Conservation (phyloP, 2,329 filamentous ascomycete genomes). For the Fusarium succisae region DNA sequence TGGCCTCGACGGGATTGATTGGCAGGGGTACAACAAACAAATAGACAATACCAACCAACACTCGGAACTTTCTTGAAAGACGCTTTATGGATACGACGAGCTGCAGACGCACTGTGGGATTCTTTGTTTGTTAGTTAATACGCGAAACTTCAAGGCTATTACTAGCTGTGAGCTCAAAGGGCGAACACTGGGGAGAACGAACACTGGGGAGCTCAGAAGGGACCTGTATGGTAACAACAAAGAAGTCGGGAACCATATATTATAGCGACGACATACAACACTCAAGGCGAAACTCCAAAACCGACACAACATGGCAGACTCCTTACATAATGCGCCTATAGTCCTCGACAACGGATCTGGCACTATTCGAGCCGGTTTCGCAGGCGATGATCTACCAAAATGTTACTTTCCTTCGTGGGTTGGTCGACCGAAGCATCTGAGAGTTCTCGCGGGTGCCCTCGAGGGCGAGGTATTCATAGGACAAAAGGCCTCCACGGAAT, state of each 20-base stretch:
- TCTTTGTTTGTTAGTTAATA: constrained; percentile 11
- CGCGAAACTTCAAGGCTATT: constrained; percentile 11
- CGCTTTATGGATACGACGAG: constrained; percentile 34
- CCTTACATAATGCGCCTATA: constrained; percentile 95
- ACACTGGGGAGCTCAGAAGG: constrained; percentile 33
- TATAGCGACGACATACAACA: constrained; percentile 19
- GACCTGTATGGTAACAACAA: constrained; percentile 24
- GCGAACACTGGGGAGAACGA: constrained; percentile 5
- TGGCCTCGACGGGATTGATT: constrained; percentile 15
- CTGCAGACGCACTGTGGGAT: constrained; percentile 12
- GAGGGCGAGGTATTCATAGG: constrained; percentile 99
- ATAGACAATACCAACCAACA: constrained; percentile 36
- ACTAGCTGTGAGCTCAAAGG: constrained; percentile 32
- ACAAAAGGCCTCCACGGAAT: constrained; percentile 84
- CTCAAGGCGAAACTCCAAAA: constrained; percentile 1
- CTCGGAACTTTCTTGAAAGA: constrained; percentile 12
- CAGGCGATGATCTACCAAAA: constrained; percentile 93
- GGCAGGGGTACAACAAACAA: constrained; percentile 37
- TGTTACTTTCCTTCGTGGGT: constrained; percentile 98
- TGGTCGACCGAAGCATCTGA: constrained; percentile 91
- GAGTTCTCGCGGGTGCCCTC: constrained; percentile 93
- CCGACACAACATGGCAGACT: constrained; percentile 60
- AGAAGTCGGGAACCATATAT: constrained; percentile 34
- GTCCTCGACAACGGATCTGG: constrained; percentile 99
- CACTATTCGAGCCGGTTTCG: constrained; percentile 96